phyloP scores from a whole-genome alignment of 768 basidiomycete genomes.

The Lentinus brumalis region DNA sequence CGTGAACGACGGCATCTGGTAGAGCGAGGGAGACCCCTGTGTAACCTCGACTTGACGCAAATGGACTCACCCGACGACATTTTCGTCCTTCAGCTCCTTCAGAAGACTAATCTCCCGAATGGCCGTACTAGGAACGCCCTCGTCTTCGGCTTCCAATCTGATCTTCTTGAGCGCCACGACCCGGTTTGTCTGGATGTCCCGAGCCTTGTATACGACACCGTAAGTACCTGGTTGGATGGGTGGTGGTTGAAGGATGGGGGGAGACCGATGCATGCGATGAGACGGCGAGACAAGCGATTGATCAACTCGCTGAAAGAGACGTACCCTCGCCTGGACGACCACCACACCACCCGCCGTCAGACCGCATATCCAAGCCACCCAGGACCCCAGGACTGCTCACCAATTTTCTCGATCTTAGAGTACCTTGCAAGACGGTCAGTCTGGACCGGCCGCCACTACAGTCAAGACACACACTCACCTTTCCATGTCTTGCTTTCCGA shows the following conservation, averaged over 20 bases:
- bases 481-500: slow-evolving; percentile 23
- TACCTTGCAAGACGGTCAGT: slow-evolving; percentile 54
- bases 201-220: slow-evolving; percentile 97
- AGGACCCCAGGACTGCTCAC: slow-evolving; percentile 54
- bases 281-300: background rate
- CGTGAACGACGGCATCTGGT: slow-evolving; percentile 3
- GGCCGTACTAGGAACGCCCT: slow-evolving; percentile 97
- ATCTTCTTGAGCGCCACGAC: slow-evolving; percentile 99
- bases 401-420: slow-evolving; percentile 97
- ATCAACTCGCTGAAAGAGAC: background rate
- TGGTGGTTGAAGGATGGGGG: background rate
- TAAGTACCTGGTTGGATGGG: slow-evolving; percentile 78
- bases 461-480: slow-evolving; percentile 20
- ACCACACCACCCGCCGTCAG: background rate
- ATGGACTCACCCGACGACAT: slow-evolving; percentile 73
- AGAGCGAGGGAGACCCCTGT: background rate
- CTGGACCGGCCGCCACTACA: slow-evolving; percentile 19
- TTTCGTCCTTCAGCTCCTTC: slow-evolving; percentile 95
- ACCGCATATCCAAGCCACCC: background rate
- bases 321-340: slow-evolving; percentile 50
- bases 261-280: background rate
- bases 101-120: slow-evolving; percentile 97
- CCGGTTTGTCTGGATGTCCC: slow-evolving; percentile 72
- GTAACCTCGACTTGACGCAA: background rate
- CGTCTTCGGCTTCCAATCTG: slow-evolving; percentile 95